Evolutionary conservation across 2,329 filamentous ascomycete genomes (phyloP), one percentile per base, ranked within the genome.

Genomic region (Arthrobotrys conoides): DNA sequence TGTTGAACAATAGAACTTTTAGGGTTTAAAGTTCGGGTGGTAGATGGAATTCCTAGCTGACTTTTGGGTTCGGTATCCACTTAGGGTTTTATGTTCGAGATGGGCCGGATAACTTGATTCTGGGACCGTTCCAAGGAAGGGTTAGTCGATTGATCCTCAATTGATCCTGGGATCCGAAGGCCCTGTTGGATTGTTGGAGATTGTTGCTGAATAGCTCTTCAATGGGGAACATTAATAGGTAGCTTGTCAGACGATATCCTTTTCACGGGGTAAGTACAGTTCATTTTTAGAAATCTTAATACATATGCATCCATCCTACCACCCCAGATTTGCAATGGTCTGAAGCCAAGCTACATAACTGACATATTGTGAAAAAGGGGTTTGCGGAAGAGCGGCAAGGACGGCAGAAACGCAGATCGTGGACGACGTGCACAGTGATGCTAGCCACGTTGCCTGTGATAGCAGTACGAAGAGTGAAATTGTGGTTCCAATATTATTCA

Each of bases 381-480:
- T 96, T 4, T 95, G 93, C 83, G 93, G 93, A 1, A 85, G 89
- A 5, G 92, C 92, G 0, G 92, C 92, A 0, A 83, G 87, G 24
- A 87, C 86, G 2, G 84, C 85, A 53, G 83, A 85, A 76, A 94
- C 92, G 10, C 91, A 93, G 84, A 83, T 94, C 5, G 88, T 91
- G 0, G 85, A 86, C 12, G 90, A 96, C 83, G 92, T 96, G 6
- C 90, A 93, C 51, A 83, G 85, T 65, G 95, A 95, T 82, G 91
- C 91, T 0, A 92, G 92, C 1, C 93, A 95, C 83, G 94, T 96
- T 82, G 92, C 93, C 9, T 95, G 93, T 83, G 93, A 96, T 84
- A 88, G 89, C 3, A 91, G 89, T 72, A 93, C 89, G 82, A 89
- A 87, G 85, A 94, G 92, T 83, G 93, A 96, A 86, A 91, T 96